Percentiles rank a stretch among this genome's conserved stretches.
Evolutionary conservation across 225 moss, liverwort and hornwort species (phyloP).

Genomic region (Thuidium tamariscinum): DNA sequence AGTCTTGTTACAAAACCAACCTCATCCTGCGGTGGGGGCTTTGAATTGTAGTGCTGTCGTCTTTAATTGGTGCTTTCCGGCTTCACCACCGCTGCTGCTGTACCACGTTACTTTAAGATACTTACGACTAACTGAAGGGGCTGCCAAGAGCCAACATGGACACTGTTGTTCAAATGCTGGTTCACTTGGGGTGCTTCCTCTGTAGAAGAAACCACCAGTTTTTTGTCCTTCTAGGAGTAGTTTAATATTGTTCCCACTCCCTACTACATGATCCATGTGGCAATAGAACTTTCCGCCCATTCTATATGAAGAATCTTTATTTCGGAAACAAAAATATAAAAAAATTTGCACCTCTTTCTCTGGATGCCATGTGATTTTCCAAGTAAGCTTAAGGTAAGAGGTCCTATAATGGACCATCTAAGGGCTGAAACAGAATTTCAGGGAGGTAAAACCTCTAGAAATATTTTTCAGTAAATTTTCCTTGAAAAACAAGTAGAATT

Average conservation of each 20-base stretch:
- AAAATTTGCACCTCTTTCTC: neutral
- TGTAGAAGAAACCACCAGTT: too few species aligned
- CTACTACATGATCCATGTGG: neutral
- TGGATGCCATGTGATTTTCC: neutral
- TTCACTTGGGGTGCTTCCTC: too few species aligned
- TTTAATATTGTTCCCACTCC: neutral
- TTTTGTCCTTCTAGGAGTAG: neutral
- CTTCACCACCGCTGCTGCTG: neutral
- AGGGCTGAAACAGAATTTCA: too few species aligned
- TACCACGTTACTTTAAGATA: neutral
- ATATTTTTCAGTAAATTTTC: too few species aligned
- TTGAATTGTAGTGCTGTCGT: neutral
- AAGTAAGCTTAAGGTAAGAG: too few species aligned
- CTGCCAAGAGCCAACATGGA: neutral
- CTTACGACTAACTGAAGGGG: neutral
- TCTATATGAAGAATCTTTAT: neutral
- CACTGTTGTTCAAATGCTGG: too few species aligned
- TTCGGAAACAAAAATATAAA: neutral
- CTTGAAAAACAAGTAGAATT: too few species aligned
- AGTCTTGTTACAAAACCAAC: slow-evolving; percentile 15
- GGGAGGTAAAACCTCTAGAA: too few species aligned
- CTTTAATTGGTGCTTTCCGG: neutral
- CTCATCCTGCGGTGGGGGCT: neutral
- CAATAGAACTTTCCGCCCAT: too few species aligned
- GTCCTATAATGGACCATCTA: too few species aligned